These are phyloP conservation scores for Pseudogymnoascus sp. DNA, from an alignment of 2,329 filamentous ascomycete genomes.

Conservation along the genomic window DNA sequence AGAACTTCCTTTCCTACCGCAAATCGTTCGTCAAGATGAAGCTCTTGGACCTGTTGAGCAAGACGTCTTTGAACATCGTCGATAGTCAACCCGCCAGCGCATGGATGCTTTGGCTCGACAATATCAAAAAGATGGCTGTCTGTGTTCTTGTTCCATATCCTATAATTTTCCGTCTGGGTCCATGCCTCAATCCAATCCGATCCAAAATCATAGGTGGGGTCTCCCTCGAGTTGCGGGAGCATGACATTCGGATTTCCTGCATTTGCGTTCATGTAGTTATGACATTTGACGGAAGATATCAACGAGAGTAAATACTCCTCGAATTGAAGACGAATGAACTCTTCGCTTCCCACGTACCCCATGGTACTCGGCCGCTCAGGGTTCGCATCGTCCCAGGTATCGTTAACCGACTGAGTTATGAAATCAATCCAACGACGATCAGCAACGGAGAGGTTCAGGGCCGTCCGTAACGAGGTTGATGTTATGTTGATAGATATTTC, in stretches of 20 bases:
- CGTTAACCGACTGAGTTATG: constrained; percentile 83
- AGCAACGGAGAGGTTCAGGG: constrained; percentile 70
- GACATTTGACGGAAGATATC: constrained; percentile 83
- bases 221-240: constrained; percentile 63
- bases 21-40: constrained; percentile 87
- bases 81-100: constrained; percentile 82
- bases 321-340: constrained; percentile 94
- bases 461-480: constrained; percentile 66
- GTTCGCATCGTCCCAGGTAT: constrained; percentile 93
- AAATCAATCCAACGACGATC: constrained; percentile 96
- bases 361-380: constrained; percentile 86
- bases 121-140: constrained; percentile 91
- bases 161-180: constrained; percentile 82
- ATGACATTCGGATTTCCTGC: constrained; percentile 50
- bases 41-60: constrained; percentile 82
- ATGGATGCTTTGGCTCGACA: constrained; percentile 86
- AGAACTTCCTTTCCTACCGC: constrained; percentile 75
- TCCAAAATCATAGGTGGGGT: constrained; percentile 78
- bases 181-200: constrained; percentile 80
- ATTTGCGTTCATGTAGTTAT: constrained; percentile 52
- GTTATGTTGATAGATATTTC: constrained; percentile 78
- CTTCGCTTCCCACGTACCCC: constrained; percentile 90
- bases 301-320: constrained; percentile 91
- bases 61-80: constrained; percentile 89
- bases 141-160: constrained; percentile 72